Percentiles rank a stretch among this genome's conserved stretches.
Evolutionary conservation across 306 rosid species (phyloP).

Genomic region (Quercus ilex): DNA sequence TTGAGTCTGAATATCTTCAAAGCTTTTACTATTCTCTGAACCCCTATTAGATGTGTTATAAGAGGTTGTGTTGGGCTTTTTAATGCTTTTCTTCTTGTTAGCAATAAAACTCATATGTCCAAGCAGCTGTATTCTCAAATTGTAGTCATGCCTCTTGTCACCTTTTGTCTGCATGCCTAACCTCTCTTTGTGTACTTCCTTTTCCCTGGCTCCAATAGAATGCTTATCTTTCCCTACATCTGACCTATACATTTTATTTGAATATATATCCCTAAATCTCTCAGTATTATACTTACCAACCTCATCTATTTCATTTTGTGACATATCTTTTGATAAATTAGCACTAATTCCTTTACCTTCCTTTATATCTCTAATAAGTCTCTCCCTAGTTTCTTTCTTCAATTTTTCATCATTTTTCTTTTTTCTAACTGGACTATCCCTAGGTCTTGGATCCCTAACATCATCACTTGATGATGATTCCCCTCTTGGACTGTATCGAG

Average conservation of each 20-base stretch:
- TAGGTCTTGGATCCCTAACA: slow-evolving; percentile 4
- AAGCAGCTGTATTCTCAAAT: slow-evolving; percentile 18
- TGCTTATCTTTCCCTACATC: slow-evolving; percentile 9
- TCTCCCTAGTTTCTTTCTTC: slow-evolving; percentile 24
- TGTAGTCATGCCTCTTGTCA: slow-evolving; percentile 18
- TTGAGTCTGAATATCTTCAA: slow-evolving; percentile 14
- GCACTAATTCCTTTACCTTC: not conserved
- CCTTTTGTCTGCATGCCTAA: slow-evolving; percentile 1
- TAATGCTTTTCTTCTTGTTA: slow-evolving; percentile 10
- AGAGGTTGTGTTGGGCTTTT: not conserved
- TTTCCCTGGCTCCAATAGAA: slow-evolving; percentile 7
- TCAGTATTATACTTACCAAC: slow-evolving; percentile 27
- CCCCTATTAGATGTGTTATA: slow-evolving; percentile 14
- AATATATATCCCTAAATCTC: slow-evolving; percentile 27
- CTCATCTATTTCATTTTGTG: slow-evolving; percentile 27
- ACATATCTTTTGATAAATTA: not conserved
- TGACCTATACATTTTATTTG: slow-evolving; percentile 23
- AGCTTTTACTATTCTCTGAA: slow-evolving; percentile 25
- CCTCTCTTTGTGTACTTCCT: slow-evolving; percentile 20
- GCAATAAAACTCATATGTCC: slow-evolving; percentile 27
- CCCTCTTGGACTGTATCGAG: not conserved
- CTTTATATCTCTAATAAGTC: slow-evolving; percentile 3
- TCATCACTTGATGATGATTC: slow-evolving; percentile 5
- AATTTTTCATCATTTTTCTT: slow-evolving; percentile 16
- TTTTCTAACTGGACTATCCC: slow-evolving; percentile 20